Base-by-base conservation (phyloP, 2,329 filamentous ascomycete genomes). In the Alternaria ethzedia region DNA sequence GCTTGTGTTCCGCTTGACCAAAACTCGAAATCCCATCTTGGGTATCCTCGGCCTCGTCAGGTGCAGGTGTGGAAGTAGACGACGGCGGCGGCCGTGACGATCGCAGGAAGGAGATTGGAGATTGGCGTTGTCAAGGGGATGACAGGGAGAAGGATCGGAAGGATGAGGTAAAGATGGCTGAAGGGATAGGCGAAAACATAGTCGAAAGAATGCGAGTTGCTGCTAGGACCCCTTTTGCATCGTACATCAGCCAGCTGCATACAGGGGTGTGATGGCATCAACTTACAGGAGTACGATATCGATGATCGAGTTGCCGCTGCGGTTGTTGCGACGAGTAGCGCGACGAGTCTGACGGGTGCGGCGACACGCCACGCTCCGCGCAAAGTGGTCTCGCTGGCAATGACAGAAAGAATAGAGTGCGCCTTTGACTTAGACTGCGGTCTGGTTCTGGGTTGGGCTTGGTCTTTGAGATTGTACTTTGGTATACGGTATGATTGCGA, bases 251-350 rank as follows among this genome's bases (percentile, higher is more conserved):
- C 9, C n/a, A 41, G 5, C 9, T 41, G 36, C 9, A 41, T 41
- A 41, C 15, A 41, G 36, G 36, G 36, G 2, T 6, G 10, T 17
- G 32, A 41, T 41, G 32, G 5, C 5, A 41, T 4, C 8, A 41
- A 36, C 30, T 32, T 32, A 32, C 30, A 32, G 30, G 30, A 32
- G 13, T 15, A 15, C 13, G 30, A 32, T 32, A 15, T 32, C 13
- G 13, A 15, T 32, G 30, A 32, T 32, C 86, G 51, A 86, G 76
- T 50, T 82, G 82, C 64, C 84, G 84, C 60, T 84, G 84, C n/a
- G 85, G 82, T 54, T 86, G 83, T 71, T 86, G 84, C 65, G 86
- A 86, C 55, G 87, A 88, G 70, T 86, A 86, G 64, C 86, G 81
- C 65, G 86, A 87, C 49, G 86, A 84, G 66, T 87, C 86, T 60